These are phyloP conservation scores for Phaeotremella skinneri DNA, from an alignment of 768 basidiomycete genomes.

Conservation along the genomic window DNA sequence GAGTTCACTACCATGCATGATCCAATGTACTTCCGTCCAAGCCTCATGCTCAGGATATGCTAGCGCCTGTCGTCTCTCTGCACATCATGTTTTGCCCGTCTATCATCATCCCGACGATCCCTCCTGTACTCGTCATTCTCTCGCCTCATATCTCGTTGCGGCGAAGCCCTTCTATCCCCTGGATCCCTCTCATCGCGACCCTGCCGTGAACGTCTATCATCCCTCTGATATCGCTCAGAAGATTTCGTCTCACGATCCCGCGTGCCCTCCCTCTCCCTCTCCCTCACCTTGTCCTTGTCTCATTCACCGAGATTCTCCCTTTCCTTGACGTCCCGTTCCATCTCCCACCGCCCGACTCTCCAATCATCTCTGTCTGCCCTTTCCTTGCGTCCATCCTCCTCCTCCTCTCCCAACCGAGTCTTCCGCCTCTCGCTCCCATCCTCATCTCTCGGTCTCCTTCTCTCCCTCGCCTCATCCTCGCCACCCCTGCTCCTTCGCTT, in stretches of 20 bases:
- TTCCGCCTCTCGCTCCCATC: conserved; percentile 12
- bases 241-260: conserved; percentile 2
- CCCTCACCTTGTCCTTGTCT: conserved; percentile 1
- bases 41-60: no score
- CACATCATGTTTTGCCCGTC: conserved; percentile 9
- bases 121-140: conserved; percentile 5
- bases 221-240: conserved; percentile 11
- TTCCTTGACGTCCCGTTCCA: conserved; percentile 25
- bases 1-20: background rate
- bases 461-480: conserved; percentile 1
- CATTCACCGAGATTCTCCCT: conserved; percentile 1
- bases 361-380: conserved; percentile 30
- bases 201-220: conserved; percentile 6
- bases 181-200: conserved; percentile 10
- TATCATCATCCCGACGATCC: conserved; percentile 6
- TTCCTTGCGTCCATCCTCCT: conserved; percentile 9
- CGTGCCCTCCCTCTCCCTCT: conserved; percentile 4
- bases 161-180: background rate
- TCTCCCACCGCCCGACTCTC: conserved; percentile 29
- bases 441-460: background rate
- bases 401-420: conserved; percentile 9
- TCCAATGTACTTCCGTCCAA: no score
- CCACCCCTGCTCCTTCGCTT: conserved; percentile 4
- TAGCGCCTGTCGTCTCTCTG: conserved; percentile 2
- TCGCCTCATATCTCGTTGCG: background rate